Evolutionary conservation across 768 basidiomycete species (phyloP), one percentile per base, ranked within the genome.

Genomic region (Leccinum ochraceum): DNA sequence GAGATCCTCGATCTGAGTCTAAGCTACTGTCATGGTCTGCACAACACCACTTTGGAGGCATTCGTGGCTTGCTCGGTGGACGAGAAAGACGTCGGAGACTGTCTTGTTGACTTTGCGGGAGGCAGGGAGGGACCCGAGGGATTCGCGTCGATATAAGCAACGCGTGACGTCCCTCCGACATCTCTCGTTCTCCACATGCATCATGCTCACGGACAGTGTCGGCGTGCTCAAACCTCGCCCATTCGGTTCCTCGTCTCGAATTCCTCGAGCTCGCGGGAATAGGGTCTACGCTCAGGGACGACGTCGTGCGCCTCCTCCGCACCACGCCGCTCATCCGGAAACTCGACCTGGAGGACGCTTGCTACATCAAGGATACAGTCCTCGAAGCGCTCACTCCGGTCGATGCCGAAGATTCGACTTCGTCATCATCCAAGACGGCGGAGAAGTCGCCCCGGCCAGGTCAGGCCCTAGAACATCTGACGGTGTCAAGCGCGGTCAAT

Each of bases 341-440:
- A 49, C 75, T 96, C 44, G 95, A 97, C 71, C 77, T 97, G n/a
- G 95, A 96, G 69, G 90, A 93, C 64, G 91, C 92, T 6, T 72
- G n/a, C n/a, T n/a, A 86, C 17, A 83, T 95, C 56, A 88, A 84
- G 1, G 93, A 96, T 71, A 75, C 79, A 3, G 81, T 94, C n/a
- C 71, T 96, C 24, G 76, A 78, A 22, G 77, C 79, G 0, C 77
- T 97, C 36, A 90, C 89, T 1, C 89, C 87, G 0, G 59, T 24
- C 17, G 60, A 62, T 34, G 24, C 11, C 2, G 66, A 68, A 5
- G 56, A 56, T 17, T 42, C 61, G 32, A 36, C 24, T 26, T 26
- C 24, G 24, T 26, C n/a, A 46, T 7, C 60, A n/a, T n/a, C n/a
- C 60, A 66, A 54, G 53, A 32, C 54, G 30, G 56, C 64, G 22